A percentile compares a stretch with the other conserved stretches of the same genome.
These are phyloP conservation scores for Lachnellula subtilissima DNA, from an alignment of 2,329 filamentous ascomycete species.

Conservation along the genomic window DNA sequence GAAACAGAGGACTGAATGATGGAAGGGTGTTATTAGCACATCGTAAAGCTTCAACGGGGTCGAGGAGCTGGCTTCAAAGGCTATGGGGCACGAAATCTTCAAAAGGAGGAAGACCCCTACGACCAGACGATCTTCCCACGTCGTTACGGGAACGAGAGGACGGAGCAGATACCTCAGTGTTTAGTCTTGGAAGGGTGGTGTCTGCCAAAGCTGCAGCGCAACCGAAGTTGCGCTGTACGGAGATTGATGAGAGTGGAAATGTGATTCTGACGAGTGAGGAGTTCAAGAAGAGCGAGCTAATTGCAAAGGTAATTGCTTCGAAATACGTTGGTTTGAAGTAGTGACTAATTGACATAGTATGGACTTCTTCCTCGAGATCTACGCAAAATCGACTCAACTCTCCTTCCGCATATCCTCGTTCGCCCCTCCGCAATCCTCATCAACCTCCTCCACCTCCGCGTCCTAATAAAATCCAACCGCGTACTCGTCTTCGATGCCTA, in stretches of 20 bases:
- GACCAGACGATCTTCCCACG: constrained; percentile 54
- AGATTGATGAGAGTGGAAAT: constrained; percentile 87
- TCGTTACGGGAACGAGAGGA: constrained; percentile 50
- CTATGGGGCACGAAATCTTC: constrained; percentile 19
- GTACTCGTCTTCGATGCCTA: constrained; percentile 96
- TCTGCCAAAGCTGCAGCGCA: constrained; percentile 76
- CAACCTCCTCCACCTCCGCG: constrained; percentile 92
- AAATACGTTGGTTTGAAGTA: constrained; percentile 4
- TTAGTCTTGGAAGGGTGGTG: constrained; percentile 65
- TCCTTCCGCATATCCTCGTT: constrained; percentile 90
- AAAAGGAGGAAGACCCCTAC: constrained; percentile 35
- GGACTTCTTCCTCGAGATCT: constrained; percentile 89
- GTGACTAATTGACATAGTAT: constrained; percentile 53
- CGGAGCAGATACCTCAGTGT: constrained; percentile 55
- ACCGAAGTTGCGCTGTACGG: constrained; percentile 83
- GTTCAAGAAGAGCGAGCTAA: constrained; percentile 96
- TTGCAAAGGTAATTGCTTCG: constrained; percentile 66
- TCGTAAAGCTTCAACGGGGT: constrained; percentile 17
- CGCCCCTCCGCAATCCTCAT: constrained; percentile 90
- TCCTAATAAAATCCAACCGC: constrained; percentile 90
- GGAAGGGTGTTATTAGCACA: constrained; percentile 4
- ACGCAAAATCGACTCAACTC: constrained; percentile 94
- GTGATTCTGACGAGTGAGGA: constrained; percentile 91
- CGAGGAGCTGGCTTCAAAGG: constrained; percentile 23
- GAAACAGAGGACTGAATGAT: not conserved